Conservation (phyloP, 805 yeast species). For the Yarrowia keelungensis region DNA sequence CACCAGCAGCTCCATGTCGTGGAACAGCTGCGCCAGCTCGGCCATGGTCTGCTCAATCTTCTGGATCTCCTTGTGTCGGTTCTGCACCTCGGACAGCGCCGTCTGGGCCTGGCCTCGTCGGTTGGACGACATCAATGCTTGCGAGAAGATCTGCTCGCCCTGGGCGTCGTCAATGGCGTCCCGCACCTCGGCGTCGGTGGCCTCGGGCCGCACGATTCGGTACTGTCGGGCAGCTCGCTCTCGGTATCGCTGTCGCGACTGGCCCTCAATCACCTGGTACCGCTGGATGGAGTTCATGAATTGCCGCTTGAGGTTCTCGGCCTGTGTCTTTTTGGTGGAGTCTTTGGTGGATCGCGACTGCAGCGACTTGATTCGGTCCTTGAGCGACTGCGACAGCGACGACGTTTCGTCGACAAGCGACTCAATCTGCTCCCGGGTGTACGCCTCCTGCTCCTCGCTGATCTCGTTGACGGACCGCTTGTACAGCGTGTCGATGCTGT, state of each 20-base stretch:
- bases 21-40: constrained; percentile 91
- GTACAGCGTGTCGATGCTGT: constrained; percentile 73
- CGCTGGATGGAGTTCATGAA: constrained; percentile 87
- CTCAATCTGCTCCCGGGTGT: constrained; percentile 77
- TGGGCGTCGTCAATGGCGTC: constrained; percentile 83
- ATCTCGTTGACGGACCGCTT: constrained; percentile 74
- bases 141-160: constrained; percentile 91
- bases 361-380: constrained; percentile 74
- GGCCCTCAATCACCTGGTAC: constrained; percentile 84
- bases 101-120: constrained; percentile 79
- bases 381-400: constrained; percentile 75
- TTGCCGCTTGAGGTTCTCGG: constrained; percentile 83
- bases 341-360: constrained; percentile 64
- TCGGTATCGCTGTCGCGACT: constrained; percentile 82
- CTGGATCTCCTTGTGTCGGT: constrained; percentile 92
- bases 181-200: constrained; percentile 77
- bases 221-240: constrained; percentile 92
- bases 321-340: constrained; percentile 84
- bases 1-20: constrained; percentile 95
- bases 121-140: constrained; percentile 61
- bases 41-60: constrained; percentile 95
- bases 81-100: constrained; percentile 93
- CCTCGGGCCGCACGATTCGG: constrained; percentile 64
- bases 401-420: constrained; percentile 77
- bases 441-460: constrained; percentile 67